phyloP scores from a whole-genome alignment of 768 basidiomycete genomes.

The Gloeostereum incarnatum region DNA sequence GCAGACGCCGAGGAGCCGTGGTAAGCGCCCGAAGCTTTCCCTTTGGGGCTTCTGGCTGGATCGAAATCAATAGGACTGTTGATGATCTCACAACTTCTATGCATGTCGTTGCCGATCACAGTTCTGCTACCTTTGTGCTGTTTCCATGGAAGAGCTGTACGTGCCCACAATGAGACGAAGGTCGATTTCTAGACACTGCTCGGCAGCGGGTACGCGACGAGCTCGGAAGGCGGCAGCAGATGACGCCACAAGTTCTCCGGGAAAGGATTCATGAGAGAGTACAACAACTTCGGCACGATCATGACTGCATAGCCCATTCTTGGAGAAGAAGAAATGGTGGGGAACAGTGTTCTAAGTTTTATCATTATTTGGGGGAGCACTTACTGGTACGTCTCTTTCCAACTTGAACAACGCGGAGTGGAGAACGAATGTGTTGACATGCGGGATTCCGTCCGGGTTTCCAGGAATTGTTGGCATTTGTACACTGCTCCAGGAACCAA shows the following conservation, averaged over 20 bases:
- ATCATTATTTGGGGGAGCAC: conserved; percentile 26
- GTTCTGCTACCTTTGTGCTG: conserved; percentile 62
- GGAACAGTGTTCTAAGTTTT: conserved; percentile 38
- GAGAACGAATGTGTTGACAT: neutral
- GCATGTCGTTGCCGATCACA: conserved; percentile 45
- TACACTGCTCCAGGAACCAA: conserved; percentile 25
- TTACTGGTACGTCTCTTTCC: conserved; percentile 33
- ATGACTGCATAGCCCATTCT: conserved; percentile 36
- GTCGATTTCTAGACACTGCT: conserved; percentile 29
- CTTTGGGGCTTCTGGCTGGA: neutral
- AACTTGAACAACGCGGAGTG: neutral
- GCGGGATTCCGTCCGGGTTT: conserved; percentile 17
- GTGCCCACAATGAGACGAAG: conserved; percentile 61
- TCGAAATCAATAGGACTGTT: no score
- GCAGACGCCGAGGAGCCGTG: neutral
- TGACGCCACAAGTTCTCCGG: conserved; percentile 19
- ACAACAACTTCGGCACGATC: conserved; percentile 34
- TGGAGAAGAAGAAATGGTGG: conserved; percentile 38
- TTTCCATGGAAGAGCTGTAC: conserved; percentile 51
- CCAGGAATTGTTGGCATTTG: conserved; percentile 26
- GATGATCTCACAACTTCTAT: no score
- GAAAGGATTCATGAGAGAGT: conserved; percentile 22
- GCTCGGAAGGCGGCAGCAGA: conserved; percentile 16
- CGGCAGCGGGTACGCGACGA: conserved; percentile 34
- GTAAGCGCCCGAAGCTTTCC: neutral